Evolutionary conservation across 108 stramenopile species (phyloP).

Genomic region (Cyclotella sp.): DNA sequence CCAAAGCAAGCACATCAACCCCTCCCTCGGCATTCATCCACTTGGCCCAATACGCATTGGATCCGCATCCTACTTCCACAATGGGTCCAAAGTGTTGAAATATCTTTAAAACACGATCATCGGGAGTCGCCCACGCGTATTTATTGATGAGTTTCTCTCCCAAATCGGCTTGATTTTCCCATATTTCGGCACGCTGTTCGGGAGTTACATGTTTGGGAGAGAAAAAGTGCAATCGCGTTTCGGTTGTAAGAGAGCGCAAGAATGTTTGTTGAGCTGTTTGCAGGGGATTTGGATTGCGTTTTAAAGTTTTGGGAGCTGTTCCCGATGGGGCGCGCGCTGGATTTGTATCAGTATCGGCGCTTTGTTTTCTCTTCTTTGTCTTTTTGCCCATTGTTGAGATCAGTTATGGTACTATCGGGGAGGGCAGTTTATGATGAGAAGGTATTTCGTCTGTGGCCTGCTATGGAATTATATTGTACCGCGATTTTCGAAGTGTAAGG

Average conservation of each 20-base stretch:
- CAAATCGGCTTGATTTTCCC: conserved; percentile 81
- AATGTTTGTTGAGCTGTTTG: conserved; percentile 55
- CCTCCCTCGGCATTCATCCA: conserved; percentile 59
- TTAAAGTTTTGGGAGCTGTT: not conserved
- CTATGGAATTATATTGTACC: no score
- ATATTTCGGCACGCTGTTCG: conserved; percentile 74
- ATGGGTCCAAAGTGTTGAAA: conserved; percentile 72
- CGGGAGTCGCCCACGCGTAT: conserved; percentile 87
- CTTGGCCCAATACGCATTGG: conserved; percentile 86
- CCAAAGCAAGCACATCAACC: conserved; percentile 81
- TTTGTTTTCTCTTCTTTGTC: not conserved
- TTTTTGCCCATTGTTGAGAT: conserved; percentile 3
- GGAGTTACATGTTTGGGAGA: conserved; percentile 51
- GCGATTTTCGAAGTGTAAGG: no score
- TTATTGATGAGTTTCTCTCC: conserved; percentile 79
- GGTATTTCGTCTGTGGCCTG: no score
- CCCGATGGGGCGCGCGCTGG: not conserved
- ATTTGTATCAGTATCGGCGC: not conserved
- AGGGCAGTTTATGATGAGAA: not conserved
- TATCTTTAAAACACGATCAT: conserved; percentile 59
- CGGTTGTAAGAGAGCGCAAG: conserved; percentile 48
- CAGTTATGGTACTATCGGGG: not conserved
- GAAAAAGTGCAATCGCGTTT: conserved; percentile 68
- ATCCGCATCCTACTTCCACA: conserved; percentile 88
- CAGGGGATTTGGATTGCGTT: conserved; percentile 58